These are phyloP conservation scores for Mallotus nudiflorus DNA, from an alignment of 345 rosid species.

Conservation along the genomic window DNA sequence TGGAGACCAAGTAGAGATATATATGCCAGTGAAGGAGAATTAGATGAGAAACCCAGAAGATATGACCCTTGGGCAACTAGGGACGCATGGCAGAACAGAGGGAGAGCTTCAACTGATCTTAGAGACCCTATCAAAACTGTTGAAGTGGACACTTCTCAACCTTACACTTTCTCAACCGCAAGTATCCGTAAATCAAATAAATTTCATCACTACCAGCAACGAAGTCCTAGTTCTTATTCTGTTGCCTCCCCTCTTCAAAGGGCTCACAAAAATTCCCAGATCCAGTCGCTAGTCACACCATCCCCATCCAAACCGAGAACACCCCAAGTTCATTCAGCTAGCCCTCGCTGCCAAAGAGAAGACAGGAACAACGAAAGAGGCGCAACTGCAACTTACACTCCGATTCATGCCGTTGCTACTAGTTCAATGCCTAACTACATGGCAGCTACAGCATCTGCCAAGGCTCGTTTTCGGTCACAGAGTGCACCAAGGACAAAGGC, in stretches of 20 bases:
- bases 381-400: background rate
- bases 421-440: conserved; percentile 20
- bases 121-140: conserved; percentile 18
- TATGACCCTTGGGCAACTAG: conserved; percentile 33
- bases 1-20: conserved; percentile 45
- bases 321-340: conserved; percentile 34
- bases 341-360: conserved; percentile 7
- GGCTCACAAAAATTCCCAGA: conserved; percentile 1
- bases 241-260: conserved; percentile 27
- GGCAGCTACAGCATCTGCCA: conserved; percentile 25
- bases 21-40: conserved; percentile 50
- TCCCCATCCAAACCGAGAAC: conserved; percentile 28
- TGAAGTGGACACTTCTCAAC: conserved; percentile 21
- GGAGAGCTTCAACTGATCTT: conserved; percentile 9
- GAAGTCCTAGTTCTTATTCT: conserved; percentile 28
- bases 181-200: background rate
- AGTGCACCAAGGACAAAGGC: conserved; percentile 28
- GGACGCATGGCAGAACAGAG: conserved; percentile 27
- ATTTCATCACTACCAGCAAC: conserved; percentile 2
- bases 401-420: background rate
- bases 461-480: conserved; percentile 17
- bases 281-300: conserved; percentile 17
- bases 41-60: conserved; percentile 36
- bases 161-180: conserved; percentile 8
- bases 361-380: background rate